These are phyloP conservation scores for Paracoccidioides lutzii DNA, from an alignment of 2,329 filamentous ascomycete species.

Conservation along the genomic window DNA sequence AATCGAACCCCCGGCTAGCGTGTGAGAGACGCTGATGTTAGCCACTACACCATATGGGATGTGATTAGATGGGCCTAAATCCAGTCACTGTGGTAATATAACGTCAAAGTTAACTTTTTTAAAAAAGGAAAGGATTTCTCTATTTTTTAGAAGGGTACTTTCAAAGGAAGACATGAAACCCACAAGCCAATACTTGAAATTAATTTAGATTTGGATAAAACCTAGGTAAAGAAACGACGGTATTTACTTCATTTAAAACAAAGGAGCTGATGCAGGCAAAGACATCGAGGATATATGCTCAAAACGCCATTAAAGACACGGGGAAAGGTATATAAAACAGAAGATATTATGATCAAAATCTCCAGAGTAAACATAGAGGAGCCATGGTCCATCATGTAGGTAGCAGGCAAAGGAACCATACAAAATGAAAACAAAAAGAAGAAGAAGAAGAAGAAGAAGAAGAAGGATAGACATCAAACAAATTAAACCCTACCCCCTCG, in stretches of 20 bases:
- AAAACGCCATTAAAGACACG: not conserved
- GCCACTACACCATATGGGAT: slow-evolving; percentile 11
- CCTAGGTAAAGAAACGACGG: too few species aligned
- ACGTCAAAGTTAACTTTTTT: too few species aligned
- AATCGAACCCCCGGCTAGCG: slow-evolving; percentile 11
- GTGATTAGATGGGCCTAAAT: not conserved
- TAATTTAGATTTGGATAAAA: too few species aligned
- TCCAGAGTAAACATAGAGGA: not conserved
- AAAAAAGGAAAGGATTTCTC: too few species aligned
- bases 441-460: not conserved
- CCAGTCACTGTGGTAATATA: not conserved
- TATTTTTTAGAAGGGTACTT: too few species aligned
- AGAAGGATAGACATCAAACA: not conserved
- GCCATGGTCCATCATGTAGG: not conserved
- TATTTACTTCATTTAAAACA: too few species aligned
- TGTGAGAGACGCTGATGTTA: slow-evolving; percentile 11
- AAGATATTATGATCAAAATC: not conserved
- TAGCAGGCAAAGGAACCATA: not conserved
- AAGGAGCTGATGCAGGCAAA: too few species aligned
- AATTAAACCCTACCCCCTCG: slow-evolving; percentile 23
- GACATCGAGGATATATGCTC: not conserved
- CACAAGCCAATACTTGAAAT: too few species aligned
- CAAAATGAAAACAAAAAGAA: not conserved
- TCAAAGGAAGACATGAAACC: too few species aligned
- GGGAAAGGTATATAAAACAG: not conserved